Base-by-base conservation (phyloP, 2,329 filamentous ascomycete species). In the Capronia epimyces region DNA sequence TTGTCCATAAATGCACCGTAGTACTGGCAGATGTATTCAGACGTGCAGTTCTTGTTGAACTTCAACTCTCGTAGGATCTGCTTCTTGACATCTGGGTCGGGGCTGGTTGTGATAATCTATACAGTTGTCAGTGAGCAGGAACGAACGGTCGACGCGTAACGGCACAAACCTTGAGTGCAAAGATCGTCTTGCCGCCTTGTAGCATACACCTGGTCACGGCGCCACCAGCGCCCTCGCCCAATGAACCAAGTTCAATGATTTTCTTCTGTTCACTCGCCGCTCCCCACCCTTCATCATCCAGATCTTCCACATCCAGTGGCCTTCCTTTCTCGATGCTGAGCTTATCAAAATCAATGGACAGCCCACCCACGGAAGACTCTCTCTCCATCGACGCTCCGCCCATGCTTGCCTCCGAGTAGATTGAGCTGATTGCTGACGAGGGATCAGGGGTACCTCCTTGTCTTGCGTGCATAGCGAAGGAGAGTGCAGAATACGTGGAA, bases 1-100 rank as follows among this genome's bases (percentile, higher is more conserved):
- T 93, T 87, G 66, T 98, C 91, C 67, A 94, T 88, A 67, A 97
- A 98, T 34, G 91, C 91, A 57, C 93, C 93, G 64, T 96, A 98
- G 72, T 98, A 98, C 57, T 86, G 83, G 71, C 93, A 98, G 64
- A 98, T 98, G 68, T 97, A 89, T 53, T 93, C 86, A 3, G 89
- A 96, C 4, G 88, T 89, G 67, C 93, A 97, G 60, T 90, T 88
- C 71, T 96, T 96, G 77, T 98, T 98, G 78, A 97, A 98, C 56
- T 87, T 88, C 46, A 98, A 77, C 69, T 98, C 93, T 65, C 93
- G 86, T 53, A 97, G 81, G 62, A 98, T 98, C 71, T 98, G 93
- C 68, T 95, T 96, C 77, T 96, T 97, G 55, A 97, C 89, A 66
- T 96, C 91, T 10, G 93, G 91, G 62, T 98, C 93, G 1, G 93